Evolutionary conservation across 805 yeast genomes (phyloP).

Genomic region (Ogataea pini): DNA sequence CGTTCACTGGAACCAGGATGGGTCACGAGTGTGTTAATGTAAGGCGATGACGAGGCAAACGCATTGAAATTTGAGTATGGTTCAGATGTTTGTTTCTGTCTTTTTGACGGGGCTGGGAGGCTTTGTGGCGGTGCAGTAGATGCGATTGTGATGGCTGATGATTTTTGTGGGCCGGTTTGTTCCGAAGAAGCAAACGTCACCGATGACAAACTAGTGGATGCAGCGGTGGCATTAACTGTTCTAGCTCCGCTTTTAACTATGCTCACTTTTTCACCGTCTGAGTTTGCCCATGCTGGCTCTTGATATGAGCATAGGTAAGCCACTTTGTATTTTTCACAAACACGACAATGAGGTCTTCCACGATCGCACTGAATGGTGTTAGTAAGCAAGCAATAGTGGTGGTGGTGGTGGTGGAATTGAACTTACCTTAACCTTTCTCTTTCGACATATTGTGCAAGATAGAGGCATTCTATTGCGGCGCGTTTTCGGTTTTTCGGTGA

Average conservation of each 20-base stretch:
- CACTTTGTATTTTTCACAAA: conserved; percentile 33
- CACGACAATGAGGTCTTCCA: conserved; percentile 36
- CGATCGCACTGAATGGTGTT: conserved; percentile 36
- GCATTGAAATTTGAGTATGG: conserved; percentile 14
- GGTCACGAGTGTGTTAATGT: conserved; percentile 16
- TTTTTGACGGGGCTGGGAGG: neutral
- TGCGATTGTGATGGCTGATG: too few relatives aligned
- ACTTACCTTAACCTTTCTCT: conserved; percentile 45
- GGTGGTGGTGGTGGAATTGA: neutral
- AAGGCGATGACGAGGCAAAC: conserved; percentile 19
- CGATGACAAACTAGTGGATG: too few relatives aligned
- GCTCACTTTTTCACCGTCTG: conserved; percentile 16
- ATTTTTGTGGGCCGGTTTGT: neutral
- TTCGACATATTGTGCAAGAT: conserved; percentile 49
- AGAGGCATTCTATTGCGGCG: conserved; percentile 45
- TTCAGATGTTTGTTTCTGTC: conserved; percentile 1
- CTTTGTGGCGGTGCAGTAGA: conserved; percentile 3
- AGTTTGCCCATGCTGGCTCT: conserved; percentile 33
- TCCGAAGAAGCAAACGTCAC: too few relatives aligned
- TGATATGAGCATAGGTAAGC: conserved; percentile 34
- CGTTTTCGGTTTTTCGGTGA: conserved; percentile 22
- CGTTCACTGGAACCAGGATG: conserved; percentile 31
- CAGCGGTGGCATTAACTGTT: neutral
- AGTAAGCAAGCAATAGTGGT: too few relatives aligned
- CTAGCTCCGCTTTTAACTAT: neutral